A percentile compares a stretch with the other conserved stretches of the same genome.
Evolutionary conservation across 2,329 filamentous ascomycete genomes (phyloP).

Genomic region (Neonectria magnoliae): DNA sequence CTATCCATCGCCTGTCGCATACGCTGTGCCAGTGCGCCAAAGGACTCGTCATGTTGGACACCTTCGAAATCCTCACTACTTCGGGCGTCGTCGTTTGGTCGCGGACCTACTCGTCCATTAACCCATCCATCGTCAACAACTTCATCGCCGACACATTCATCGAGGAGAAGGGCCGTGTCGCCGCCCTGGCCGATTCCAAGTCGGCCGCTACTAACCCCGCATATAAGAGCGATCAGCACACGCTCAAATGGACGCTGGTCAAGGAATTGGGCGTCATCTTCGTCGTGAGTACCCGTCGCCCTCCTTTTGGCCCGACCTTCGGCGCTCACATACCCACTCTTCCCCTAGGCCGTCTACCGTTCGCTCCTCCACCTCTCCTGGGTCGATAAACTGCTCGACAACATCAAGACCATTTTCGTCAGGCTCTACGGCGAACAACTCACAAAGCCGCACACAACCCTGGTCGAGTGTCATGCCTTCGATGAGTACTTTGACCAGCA

Average conservation of each 20-base stretch:
- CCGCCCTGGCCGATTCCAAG: constrained; percentile 66
- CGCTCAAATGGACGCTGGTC: constrained; percentile 89
- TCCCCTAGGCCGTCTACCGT: constrained; percentile 86
- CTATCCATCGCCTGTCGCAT: constrained; percentile 11
- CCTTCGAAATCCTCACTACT: constrained; percentile 95
- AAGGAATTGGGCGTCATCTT: constrained; percentile 97
- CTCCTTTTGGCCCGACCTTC: constrained; percentile 32
- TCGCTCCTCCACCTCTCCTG: constrained; percentile 94
- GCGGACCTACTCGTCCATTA: constrained; percentile 82
- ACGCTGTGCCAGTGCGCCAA: constrained; percentile 16
- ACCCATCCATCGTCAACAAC: constrained; percentile 86
- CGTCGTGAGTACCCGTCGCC: constrained; percentile 67
- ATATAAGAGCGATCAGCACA: constrained; percentile 93
- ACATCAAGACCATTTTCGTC: constrained; percentile 91
- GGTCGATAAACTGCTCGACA: constrained; percentile 96
- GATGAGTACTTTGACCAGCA: constrained; percentile 96
- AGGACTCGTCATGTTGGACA: constrained; percentile 79
- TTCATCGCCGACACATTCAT: constrained; percentile 98
- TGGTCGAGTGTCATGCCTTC: constrained; percentile 82
- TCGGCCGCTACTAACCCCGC: constrained; percentile 73
- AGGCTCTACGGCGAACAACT: constrained; percentile 90
- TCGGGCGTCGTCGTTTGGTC: constrained; percentile 98
- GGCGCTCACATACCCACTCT: constrained; percentile 38
- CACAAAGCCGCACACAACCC: constrained; percentile 79
- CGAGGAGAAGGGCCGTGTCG: constrained; percentile 81